These are phyloP conservation scores for Andrographis paniculata DNA, from an alignment of 305 asterid species.

Conservation along the genomic window DNA sequence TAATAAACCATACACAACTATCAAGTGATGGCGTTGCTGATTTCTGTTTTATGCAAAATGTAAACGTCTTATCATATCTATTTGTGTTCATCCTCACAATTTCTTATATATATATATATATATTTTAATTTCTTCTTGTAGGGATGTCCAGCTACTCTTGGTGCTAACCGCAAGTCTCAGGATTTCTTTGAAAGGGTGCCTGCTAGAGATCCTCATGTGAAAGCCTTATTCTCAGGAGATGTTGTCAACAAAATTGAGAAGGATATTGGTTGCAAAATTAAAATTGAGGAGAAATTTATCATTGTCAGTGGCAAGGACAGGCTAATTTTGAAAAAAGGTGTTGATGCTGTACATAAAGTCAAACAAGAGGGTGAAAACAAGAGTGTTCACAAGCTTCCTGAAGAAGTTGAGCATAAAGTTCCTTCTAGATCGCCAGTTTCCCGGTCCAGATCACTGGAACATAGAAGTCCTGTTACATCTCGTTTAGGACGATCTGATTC, in stretches of 20 bases:
- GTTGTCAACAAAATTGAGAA: constrained; percentile 77
- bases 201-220: constrained; percentile 84
- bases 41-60: constrained; percentile 8
- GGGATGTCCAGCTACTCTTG: constrained; percentile 99
- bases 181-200: constrained; percentile 95
- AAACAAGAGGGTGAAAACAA: constrained; percentile 63
- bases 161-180: constrained; percentile 90
- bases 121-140: constrained; percentile 20
- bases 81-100: neutral
- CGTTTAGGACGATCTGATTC: constrained; percentile 57
- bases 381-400: constrained; percentile 49
- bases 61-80: constrained; percentile 3
- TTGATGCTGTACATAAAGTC: constrained; percentile 82
- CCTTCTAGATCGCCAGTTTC: constrained; percentile 48
- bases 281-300: constrained; percentile 85
- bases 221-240: constrained; percentile 73
- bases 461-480: constrained; percentile 66
- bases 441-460: constrained; percentile 69
- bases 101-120: too few relatives aligned
- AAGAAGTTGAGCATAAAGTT: constrained; percentile 50
- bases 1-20: too few relatives aligned
- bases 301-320: constrained; percentile 97
- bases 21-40: constrained; percentile 5
- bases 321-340: constrained; percentile 76
- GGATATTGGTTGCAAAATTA: constrained; percentile 89